These are phyloP conservation scores for Hemileccinum rubropunctum DNA, from an alignment of 768 basidiomycete genomes.

Conservation along the genomic window DNA sequence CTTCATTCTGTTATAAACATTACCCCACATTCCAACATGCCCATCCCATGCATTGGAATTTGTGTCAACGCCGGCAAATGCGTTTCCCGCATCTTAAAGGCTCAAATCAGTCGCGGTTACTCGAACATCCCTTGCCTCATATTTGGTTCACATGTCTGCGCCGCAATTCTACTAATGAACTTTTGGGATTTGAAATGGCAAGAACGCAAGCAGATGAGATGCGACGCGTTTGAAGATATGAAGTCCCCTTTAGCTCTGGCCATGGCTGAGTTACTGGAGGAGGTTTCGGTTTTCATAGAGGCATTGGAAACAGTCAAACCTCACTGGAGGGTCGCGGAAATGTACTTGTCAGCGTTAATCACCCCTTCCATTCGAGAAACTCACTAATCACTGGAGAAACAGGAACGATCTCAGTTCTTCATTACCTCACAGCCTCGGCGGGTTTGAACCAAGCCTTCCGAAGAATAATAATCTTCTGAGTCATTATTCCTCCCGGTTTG, in stretches of 20 bases:
- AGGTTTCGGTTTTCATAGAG: constrained; percentile 26
- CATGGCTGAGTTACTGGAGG: constrained; percentile 33
- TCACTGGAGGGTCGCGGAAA: constrained; percentile 34
- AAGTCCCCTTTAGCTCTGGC: constrained; percentile 28
- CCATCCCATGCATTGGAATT: constrained; percentile 52
- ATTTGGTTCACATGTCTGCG: constrained; percentile 46
- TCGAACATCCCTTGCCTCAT: constrained; percentile 44
- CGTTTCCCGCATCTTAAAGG: constrained; percentile 57
- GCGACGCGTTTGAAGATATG: constrained; percentile 23
- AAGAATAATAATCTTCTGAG: constrained; percentile 8
- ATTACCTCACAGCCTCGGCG: constrained; percentile 25
- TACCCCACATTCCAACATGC: constrained; percentile 30
- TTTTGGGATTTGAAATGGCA: constrained; percentile 57
- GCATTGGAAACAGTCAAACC: constrained; percentile 25
- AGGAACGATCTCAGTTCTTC: constrained; percentile 29
- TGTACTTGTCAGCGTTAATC: constrained; percentile 33
- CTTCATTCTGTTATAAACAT: constrained; percentile 23
- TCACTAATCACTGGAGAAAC: constrained; percentile 32
- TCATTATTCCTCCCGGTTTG: constrained; percentile 7
- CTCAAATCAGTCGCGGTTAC: constrained; percentile 44
- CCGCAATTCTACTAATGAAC: constrained; percentile 51
- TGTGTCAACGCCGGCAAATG: constrained; percentile 62
- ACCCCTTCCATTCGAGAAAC: constrained; percentile 14
- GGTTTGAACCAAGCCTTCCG: constrained; percentile 16
- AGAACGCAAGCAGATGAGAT: constrained; percentile 34